Conservation (phyloP, 371 early-diverging fungal genomes). For the Mucor velutinosus region DNA sequence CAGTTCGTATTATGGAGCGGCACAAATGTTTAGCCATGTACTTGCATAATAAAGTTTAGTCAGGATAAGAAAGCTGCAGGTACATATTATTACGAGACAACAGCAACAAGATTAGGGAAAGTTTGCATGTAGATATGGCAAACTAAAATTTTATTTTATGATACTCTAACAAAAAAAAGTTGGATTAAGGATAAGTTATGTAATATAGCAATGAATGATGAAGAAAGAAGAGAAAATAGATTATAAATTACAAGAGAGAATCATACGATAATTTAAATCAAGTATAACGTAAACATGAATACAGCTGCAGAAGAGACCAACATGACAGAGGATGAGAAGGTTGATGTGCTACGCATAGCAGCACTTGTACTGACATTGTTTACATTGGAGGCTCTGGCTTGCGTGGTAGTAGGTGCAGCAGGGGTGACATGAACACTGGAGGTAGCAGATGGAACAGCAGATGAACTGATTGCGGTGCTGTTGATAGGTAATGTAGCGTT, state of each 20-base stretch:
- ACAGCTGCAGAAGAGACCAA: not conserved
- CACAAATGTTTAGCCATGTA: no score
- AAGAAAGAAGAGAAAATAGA: not conserved
- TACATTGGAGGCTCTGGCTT: not conserved
- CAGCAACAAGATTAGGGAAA: no score
- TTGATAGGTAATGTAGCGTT: slow-evolving; percentile 9
- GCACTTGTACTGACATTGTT: not conserved
- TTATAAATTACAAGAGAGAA: not conserved
- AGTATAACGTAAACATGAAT: slow-evolving; percentile 3
- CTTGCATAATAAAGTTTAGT: no score
- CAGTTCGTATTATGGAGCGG: no score
- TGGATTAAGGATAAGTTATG: not conserved
- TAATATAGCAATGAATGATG: not conserved
- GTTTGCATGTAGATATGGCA: no score
- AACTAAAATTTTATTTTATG: not conserved
- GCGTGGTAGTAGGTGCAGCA: slow-evolving; percentile 8
- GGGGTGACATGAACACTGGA: slow-evolving; percentile 5
- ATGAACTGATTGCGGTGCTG: slow-evolving; percentile 15
- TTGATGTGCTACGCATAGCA: slow-evolving; percentile 1
- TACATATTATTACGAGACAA: no score
- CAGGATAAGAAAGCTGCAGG: no score
- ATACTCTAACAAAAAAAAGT: not conserved
- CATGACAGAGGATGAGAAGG: not conserved
- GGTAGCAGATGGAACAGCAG: slow-evolving; percentile 24
- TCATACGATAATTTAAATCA: not conserved